Evolutionary conservation across 495 filamentous ascomycete genomes (phyloP), one percentile per base, ranked within the genome.

Genomic region (Mycothermus thermophilus): DNA sequence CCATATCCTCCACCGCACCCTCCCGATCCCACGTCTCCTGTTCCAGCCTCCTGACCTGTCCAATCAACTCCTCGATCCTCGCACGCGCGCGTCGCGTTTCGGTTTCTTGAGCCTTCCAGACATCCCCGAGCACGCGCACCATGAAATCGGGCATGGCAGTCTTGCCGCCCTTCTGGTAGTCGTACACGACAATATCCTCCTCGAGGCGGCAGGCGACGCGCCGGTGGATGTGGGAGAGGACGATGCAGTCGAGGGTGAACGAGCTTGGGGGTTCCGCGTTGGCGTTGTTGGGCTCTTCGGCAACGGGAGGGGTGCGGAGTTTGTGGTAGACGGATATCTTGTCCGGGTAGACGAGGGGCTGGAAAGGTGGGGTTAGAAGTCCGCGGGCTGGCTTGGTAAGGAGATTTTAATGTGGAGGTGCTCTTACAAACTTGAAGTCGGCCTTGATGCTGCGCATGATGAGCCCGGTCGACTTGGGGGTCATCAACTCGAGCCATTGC

Each of bases 291-390:
- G 6, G 22, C 2, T 46, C 41, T 7, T 47, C 30, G 1, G 41
- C 34, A 8, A 43, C 31, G 11, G 62, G 61, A 11, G 37, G 35
- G n/a, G 54, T 39, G 5, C 66, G 59, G 5, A 97, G 69, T 50
- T 81, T 93, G 56, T 95, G 90, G 48, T 86, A 87, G 6, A 90
- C 80, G 0, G 84, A 83, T 31, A 95, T 74, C 33, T 69, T 75
- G 60, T 96, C 87, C 1, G 88, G 87, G 47, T 72, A 92, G 32
- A 69, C 78, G 74, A 94, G 83, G 8, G 88, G 86, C 87, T 94
- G 42, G 11, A 23, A 14, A 12, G 7, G 4, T 5, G 19, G 46
- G 12, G 20, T 27, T 30, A 29, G n/a, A n/a, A n/a, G n/a, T n/a
- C n/a, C n/a, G n/a, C n/a, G n/a, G n/a, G n/a, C n/a, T n/a, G n/a